Evolutionary conservation across 192 early-diverging fungal species (phyloP), one percentile per base, ranked within the genome.

Genomic region (Backusella liffmaniae): DNA sequence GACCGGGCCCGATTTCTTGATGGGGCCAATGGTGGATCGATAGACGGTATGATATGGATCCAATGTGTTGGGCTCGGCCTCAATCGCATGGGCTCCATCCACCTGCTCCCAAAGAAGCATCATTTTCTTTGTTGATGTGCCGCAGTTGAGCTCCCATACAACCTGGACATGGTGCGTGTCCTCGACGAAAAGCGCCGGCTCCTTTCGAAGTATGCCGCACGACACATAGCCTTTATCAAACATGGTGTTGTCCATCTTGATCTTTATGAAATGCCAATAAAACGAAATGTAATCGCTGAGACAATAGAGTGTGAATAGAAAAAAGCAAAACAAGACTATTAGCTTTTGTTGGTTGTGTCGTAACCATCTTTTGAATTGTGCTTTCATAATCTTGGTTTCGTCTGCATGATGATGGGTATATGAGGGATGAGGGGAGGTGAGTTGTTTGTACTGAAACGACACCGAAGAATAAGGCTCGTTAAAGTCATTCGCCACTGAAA

Each of bases 81-180:
- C 26, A 7, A 73, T 49, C 23, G 32, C 21, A 41, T 67, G 68
- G 2, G 30, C 74, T 0, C 32, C 37, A 4, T 71, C 23, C 0
- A 65, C 26, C 21, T 49, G 32, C 12, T 68, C 76, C 36, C 76
- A 78, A 21, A 69, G 72, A 0, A 89, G 56, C 0, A 62, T 74
- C 77, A 89, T 83, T 23, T 88, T 79, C 10, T 86, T 73, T 9
- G 84, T 73, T 13, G 79, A 51, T 23, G 86, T 67, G 18, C 78
- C 78, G 77, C 88, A 89, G 68, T 89, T 89, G 34, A 83, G 73
- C 23, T 89, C 88, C 88, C 88, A 89, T 8, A 89, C 84, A 4
- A 85, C 85, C 44, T 87, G 74, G 5, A 88, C 73, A 21, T 86
- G 79, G 2, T 79, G 75, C 1, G 72, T 83, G 53, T 86, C 88